Evolutionary conservation across 164 flowering plant species (phyloP).

Genomic region (Magnolia kwangsiensis): DNA sequence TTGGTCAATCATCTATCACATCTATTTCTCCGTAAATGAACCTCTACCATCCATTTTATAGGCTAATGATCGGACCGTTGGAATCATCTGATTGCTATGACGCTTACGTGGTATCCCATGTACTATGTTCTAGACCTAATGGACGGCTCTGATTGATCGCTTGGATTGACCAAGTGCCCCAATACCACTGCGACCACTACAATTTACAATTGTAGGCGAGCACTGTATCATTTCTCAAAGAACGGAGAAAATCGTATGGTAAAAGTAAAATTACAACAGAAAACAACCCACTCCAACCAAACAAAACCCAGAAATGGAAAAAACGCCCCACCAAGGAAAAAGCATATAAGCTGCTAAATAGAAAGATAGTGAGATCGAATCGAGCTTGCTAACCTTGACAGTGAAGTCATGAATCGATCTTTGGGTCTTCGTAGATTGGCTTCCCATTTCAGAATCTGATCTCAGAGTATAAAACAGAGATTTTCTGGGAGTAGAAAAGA

Average conservation of each 20-base stretch:
- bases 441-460: slow-evolving; percentile 37
- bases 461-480: slow-evolving; percentile 3
- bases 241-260: background rate
- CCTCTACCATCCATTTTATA: no score
- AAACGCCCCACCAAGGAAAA: no score
- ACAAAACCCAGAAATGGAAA: background rate
- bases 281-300: no score
- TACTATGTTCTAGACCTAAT: background rate
- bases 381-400: slow-evolving; percentile 44
- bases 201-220: background rate
- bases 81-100: no score
- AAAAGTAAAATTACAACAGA: no score
- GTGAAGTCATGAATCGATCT: slow-evolving; percentile 49
- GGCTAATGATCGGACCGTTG: no score
- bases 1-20: no score
- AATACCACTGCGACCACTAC: background rate
- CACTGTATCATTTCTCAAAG: background rate
- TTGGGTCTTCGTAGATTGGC: slow-evolving; percentile 20
- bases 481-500: background rate
- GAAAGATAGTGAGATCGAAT: background rate
- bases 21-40: no score
- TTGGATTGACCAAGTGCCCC: background rate
- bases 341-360: background rate
- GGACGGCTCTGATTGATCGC: background rate
- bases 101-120: background rate